A percentile compares a stretch with the other conserved stretches of the same genome.
Conservation (phyloP, 768 basidiomycete species). For the Russula earlei region DNA sequence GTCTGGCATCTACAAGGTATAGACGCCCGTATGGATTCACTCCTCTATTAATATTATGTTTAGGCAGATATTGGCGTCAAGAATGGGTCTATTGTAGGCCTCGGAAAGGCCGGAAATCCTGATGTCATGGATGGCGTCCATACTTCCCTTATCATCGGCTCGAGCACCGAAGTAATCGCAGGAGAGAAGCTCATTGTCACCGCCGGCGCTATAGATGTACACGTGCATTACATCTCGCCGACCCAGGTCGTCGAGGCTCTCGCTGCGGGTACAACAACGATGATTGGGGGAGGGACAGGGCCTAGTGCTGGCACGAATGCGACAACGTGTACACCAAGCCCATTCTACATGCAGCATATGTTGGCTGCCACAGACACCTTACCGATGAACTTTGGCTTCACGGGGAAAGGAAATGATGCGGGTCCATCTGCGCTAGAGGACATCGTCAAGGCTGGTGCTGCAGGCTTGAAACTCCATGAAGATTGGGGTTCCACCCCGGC, state of each 20-base stretch:
- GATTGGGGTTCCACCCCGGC: constrained; percentile 94
- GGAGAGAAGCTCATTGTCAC: constrained; percentile 93
- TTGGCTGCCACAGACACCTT: constrained; percentile 83
- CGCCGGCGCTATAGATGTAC: constrained; percentile 86
- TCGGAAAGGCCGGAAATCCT: constrained; percentile 98
- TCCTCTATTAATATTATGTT: not conserved
- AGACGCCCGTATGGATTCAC: not conserved
- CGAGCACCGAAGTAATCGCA: constrained; percentile 90
- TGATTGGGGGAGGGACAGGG: constrained; percentile 95
- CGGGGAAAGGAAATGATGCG: constrained; percentile 94
- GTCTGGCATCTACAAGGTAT: constrained; percentile 89
- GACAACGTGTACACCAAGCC: constrained; percentile 89
- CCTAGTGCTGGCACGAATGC: constrained; percentile 85
- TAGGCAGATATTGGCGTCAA: constrained; percentile 95
- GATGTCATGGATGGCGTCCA: constrained; percentile 82
- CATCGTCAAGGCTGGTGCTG: constrained; percentile 72
- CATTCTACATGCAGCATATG: constrained; percentile 87
- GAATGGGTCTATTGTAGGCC: constrained; percentile 67
- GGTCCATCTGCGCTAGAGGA: constrained; percentile 68
- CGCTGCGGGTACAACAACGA: constrained; percentile 77
- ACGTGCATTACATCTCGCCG: constrained; percentile 93
- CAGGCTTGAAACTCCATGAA: constrained; percentile 91
- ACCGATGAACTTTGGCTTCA: constrained; percentile 89
- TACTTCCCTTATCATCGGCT: constrained; percentile 68
- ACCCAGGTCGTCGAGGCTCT: constrained; percentile 85